A percentile compares a stretch with the other conserved stretches of the same genome.
phyloP scores from a whole-genome alignment of 2,329 filamentous ascomycete species.

The Purpureocillium lavendulum region DNA sequence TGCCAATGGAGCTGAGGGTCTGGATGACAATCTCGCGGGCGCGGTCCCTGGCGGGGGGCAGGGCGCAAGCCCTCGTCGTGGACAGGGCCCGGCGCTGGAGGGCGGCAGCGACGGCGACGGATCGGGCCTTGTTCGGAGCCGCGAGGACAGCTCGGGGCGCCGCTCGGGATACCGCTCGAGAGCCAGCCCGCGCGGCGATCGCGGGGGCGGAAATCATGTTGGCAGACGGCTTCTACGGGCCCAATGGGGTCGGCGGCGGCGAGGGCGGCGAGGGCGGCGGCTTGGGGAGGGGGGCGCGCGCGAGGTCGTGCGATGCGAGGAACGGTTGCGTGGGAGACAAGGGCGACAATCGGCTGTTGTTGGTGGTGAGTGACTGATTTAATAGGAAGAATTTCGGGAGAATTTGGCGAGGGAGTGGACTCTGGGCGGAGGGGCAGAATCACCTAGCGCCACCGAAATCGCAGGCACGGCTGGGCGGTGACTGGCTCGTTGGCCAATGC shows the following conservation, averaged over 20 bases:
- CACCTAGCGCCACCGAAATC: slow-evolving; percentile 6
- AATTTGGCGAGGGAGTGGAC: not conserved
- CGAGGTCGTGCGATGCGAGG: too few relatives aligned
- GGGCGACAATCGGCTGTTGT: not conserved
- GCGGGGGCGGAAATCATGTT: slow-evolving; percentile 33
- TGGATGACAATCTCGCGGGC: slow-evolving; percentile 28
- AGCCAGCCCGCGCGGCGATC: slow-evolving; percentile 32
- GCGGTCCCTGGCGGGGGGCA: slow-evolving; percentile 15
- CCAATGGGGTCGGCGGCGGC: slow-evolving; percentile 13
- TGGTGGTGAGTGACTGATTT: not conserved
- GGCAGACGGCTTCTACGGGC: slow-evolving; percentile 8
- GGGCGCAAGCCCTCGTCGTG: slow-evolving; percentile 1
- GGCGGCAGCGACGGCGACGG: slow-evolving; percentile 14
- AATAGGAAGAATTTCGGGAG: not conserved
- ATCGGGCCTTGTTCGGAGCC: slow-evolving; percentile 15
- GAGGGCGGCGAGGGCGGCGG: slow-evolving; percentile 4
- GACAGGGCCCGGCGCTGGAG: slow-evolving; percentile 14
- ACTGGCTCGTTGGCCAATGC: not conserved
- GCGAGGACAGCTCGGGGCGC: slow-evolving; percentile 9
- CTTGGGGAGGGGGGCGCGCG: not conserved
- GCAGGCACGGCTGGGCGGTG: slow-evolving; percentile 1
- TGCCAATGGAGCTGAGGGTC: slow-evolving; percentile 89
- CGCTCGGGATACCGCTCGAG: slow-evolving; percentile 27
- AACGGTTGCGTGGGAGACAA: not conserved
- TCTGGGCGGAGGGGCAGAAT: slow-evolving; percentile 12